Evolutionary conservation across 176 grass and related monocot species (phyloP).

Genomic region (Phragmites australis): DNA sequence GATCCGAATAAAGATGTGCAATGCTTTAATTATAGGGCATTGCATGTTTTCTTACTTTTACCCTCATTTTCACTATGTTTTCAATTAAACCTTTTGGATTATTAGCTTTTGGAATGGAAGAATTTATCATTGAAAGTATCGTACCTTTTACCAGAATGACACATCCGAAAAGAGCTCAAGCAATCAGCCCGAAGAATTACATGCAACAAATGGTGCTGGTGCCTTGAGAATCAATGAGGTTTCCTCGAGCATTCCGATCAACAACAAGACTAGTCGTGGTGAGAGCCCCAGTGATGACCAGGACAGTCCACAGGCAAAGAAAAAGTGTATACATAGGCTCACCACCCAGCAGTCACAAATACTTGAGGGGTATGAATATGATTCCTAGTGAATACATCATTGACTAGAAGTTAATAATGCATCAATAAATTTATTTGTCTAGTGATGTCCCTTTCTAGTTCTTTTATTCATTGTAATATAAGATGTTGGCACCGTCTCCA

Average conservation of each 20-base stretch:
- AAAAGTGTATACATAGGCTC: constrained; percentile 24
- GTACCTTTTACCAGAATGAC: not conserved
- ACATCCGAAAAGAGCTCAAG: not conserved
- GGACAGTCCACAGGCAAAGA: constrained; percentile 2
- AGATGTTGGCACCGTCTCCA: not conserved
- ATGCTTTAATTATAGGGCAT: not conserved
- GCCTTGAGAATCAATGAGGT: not conserved
- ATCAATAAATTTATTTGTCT: not conserved
- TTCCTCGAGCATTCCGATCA: not conserved
- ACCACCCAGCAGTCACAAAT: constrained; percentile 17
- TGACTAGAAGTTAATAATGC: not conserved
- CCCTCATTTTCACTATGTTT: not conserved
- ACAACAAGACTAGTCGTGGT: not conserved
- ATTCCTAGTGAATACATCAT: constrained; percentile 3
- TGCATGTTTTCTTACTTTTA: not conserved
- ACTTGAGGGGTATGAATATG: constrained; percentile 41
- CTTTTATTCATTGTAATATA: not conserved
- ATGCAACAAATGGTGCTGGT: not conserved
- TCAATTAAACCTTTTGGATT: not conserved
- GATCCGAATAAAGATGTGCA: not conserved
- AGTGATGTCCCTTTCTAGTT: not conserved
- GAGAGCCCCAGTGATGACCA: not conserved
- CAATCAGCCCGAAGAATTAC: not conserved
- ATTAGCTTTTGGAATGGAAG: not conserved
- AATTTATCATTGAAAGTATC: not conserved